phyloP scores from a whole-genome alignment of 2,329 filamentous ascomycete species.

The Colletotrichum sp. region DNA sequence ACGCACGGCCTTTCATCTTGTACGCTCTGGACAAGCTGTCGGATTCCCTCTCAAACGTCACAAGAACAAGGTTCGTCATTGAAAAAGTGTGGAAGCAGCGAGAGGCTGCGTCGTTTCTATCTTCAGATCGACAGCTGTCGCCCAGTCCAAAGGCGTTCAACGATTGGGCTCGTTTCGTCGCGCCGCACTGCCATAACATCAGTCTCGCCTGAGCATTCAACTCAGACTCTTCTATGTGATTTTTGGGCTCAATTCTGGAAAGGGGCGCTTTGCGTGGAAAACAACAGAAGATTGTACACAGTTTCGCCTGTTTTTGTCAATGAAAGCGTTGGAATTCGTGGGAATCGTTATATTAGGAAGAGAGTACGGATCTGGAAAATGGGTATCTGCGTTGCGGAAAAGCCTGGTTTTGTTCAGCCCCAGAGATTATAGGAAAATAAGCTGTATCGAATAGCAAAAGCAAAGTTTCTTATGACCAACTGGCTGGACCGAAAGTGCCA shows the following conservation, averaged over 20 bases:
- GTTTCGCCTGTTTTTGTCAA: background rate
- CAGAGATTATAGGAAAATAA: background rate
- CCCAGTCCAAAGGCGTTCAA: conserved; percentile 29
- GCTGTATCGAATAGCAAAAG: background rate
- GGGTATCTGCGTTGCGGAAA: background rate
- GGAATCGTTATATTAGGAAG: background rate
- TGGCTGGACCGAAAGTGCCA: conserved; percentile 8
- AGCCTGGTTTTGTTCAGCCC: background rate
- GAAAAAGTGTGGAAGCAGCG: conserved; percentile 47
- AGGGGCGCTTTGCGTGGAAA: background rate
- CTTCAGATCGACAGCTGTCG: conserved; percentile 13
- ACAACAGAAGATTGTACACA: background rate
- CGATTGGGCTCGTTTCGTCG: conserved; percentile 47
- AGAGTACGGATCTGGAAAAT: background rate
- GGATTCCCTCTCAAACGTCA: conserved; percentile 43
- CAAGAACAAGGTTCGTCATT: conserved; percentile 45
- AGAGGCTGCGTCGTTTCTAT: conserved; percentile 26
- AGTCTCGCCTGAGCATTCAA: conserved; percentile 36
- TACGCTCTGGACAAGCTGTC: conserved; percentile 40
- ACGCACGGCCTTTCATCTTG: conserved; percentile 42
- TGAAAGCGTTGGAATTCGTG: background rate
- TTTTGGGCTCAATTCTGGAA: background rate
- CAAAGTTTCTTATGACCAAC: background rate
- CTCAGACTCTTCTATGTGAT: background rate
- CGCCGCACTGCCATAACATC: conserved; percentile 44